Percentiles rank a stretch among this genome's conserved stretches.
Evolutionary conservation across 1,284 basidiomycete genomes (phyloP).

Genomic region (Farysia itapuensis): DNA sequence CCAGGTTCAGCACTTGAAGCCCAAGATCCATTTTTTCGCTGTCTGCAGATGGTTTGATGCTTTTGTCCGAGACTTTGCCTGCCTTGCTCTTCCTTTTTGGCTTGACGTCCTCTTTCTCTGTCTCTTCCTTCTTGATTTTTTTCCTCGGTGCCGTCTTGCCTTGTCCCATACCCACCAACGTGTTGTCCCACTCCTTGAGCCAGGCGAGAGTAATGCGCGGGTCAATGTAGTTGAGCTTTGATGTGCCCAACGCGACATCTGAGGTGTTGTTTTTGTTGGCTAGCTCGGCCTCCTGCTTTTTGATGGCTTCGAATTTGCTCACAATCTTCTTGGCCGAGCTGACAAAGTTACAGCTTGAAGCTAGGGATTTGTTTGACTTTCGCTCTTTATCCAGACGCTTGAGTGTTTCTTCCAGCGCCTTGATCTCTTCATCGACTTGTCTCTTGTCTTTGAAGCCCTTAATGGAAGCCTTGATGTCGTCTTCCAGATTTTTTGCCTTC

Average conservation of each 20-base stretch:
- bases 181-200: constrained; percentile 58
- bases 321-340: constrained; percentile 70
- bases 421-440: constrained; percentile 65
- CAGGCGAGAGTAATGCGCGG: constrained; percentile 58
- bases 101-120: constrained; percentile 37
- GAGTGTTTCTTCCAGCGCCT: constrained; percentile 75
- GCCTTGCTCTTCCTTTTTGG: constrained; percentile 19
- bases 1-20: constrained; percentile 51
- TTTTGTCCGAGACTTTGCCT: constrained; percentile 10
- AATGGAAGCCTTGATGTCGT: constrained; percentile 36
- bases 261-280: constrained; percentile 56
- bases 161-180: constrained; percentile 30
- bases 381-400: constrained; percentile 78
- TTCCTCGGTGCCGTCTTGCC: constrained; percentile 29
- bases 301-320: constrained; percentile 51
- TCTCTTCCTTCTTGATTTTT: constrained; percentile 45
- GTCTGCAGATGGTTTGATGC: constrained; percentile 35
- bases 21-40: constrained; percentile 58
- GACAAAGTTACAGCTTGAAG: constrained; percentile 60
- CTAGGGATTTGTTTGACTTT: constrained; percentile 71
- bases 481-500: constrained; percentile 41
- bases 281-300: constrained; percentile 54
- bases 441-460: constrained; percentile 47
- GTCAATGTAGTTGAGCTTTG: constrained; percentile 60
- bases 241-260: constrained; percentile 56